These are phyloP conservation scores for Penicillium oxalicum DNA, from an alignment of 2,329 filamentous ascomycete genomes.

Conservation along the genomic window DNA sequence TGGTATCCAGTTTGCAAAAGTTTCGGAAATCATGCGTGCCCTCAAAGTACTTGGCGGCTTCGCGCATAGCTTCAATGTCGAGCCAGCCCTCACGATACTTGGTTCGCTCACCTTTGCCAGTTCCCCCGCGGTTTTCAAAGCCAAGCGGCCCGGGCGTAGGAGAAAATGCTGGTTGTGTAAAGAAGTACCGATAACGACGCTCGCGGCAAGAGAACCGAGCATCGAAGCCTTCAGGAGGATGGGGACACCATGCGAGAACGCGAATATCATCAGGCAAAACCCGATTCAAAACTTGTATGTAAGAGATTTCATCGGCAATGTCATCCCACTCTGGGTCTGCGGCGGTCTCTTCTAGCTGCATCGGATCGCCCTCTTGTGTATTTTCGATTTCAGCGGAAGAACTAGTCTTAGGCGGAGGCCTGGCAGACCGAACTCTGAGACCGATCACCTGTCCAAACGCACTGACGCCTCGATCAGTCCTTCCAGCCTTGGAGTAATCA, in stretches of 20 bases:
- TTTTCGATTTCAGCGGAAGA: conserved; percentile 11
- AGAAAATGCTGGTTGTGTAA: conserved; percentile 83
- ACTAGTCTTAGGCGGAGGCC: conserved; percentile 46
- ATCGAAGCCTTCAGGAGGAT: conserved; percentile 71
- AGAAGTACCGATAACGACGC: conserved; percentile 92
- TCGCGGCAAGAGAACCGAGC: conserved; percentile 90
- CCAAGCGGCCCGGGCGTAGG: conserved; percentile 56
- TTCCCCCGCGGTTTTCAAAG: conserved; percentile 32
- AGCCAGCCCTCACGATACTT: conserved; percentile 65
- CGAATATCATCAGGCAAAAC: conserved; percentile 85
- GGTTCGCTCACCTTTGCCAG: conserved; percentile 17
- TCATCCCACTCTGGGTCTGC: conserved; percentile 51
- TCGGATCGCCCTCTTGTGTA: conserved; percentile 18
- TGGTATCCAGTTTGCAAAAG: conserved; percentile 87
- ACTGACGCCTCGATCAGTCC: conserved; percentile 89
- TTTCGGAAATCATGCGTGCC: conserved; percentile 93
- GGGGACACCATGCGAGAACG: conserved; percentile 86
- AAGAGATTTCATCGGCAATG: conserved; percentile 74
- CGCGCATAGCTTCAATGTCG: conserved; percentile 78
- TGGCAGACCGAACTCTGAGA: conserved; percentile 72
- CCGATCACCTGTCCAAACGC: conserved; percentile 95
- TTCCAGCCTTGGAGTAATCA: conserved; percentile 91
- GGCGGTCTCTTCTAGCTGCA: conserved; percentile 33
- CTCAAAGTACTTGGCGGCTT: conserved; percentile 71
- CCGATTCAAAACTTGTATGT: conserved; percentile 76